Conservation (phyloP, 306 rosid species). For the Hippophae rhamnoides region DNA sequence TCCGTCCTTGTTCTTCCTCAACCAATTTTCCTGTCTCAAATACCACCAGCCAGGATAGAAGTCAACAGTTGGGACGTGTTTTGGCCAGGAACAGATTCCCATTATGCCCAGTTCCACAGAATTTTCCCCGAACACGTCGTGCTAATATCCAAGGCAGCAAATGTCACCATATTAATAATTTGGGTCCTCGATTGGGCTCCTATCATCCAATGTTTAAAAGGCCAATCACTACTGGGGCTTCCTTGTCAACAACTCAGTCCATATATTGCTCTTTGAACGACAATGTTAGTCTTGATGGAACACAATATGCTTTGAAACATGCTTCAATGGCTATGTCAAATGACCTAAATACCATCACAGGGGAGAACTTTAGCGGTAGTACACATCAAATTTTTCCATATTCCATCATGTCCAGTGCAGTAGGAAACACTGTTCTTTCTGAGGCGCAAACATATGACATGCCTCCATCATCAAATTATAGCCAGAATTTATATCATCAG, state of each 20-base stretch:
- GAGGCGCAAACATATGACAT: slow-evolving; percentile 12
- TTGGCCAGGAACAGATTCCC: slow-evolving; percentile 29
- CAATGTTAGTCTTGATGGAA: slow-evolving; percentile 10
- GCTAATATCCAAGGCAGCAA: slow-evolving; percentile 31
- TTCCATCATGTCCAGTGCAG: slow-evolving; percentile 14
- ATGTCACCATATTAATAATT: slow-evolving; percentile 17
- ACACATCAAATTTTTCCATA: slow-evolving; percentile 14
- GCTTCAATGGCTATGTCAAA: slow-evolving; percentile 19
- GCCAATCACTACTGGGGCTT: slow-evolving; percentile 11
- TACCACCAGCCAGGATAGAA: slow-evolving; percentile 26
- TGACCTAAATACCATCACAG: slow-evolving; percentile 10
- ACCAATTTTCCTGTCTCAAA: slow-evolving; percentile 18
- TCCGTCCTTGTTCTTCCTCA: slow-evolving; percentile 17
- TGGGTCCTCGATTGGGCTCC: slow-evolving; percentile 16
- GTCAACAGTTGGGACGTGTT: slow-evolving; percentile 18
- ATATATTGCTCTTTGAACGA: slow-evolving; percentile 23
- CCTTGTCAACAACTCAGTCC: slow-evolving; percentile 11
- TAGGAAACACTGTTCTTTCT: slow-evolving; percentile 11
- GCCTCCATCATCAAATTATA: slow-evolving; percentile 19
- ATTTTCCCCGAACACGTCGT: slow-evolving; percentile 23
- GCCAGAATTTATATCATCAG: slow-evolving; percentile 16
- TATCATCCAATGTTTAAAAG: slow-evolving; percentile 27
- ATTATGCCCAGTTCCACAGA: slow-evolving; percentile 12
- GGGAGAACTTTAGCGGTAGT: slow-evolving; percentile 13
- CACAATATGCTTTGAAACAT: slow-evolving; percentile 14